A percentile compares a stretch with the other conserved stretches of the same genome.
phyloP scores from a whole-genome alignment of 805 yeast species.

The Sugiyamaella lignohabitans region DNA sequence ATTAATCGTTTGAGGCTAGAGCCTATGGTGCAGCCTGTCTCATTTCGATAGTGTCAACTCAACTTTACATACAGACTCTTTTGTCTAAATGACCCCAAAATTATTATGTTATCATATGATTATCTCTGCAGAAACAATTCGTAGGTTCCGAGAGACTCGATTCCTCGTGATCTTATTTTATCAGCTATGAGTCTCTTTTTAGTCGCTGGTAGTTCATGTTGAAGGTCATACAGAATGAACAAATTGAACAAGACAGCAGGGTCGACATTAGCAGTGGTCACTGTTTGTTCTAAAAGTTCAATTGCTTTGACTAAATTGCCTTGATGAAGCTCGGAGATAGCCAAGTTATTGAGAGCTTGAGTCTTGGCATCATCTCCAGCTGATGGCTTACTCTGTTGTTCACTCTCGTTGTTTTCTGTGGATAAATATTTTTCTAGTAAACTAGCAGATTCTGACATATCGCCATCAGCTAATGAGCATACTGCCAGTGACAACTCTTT shows the following conservation, averaged over 20 bases:
- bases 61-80: too few species aligned
- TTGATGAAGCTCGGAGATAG: conserved; percentile 21
- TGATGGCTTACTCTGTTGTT: background rate
- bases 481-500: conserved; percentile 11
- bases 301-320: conserved; percentile 25
- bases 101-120: too few species aligned
- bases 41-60: too few species aligned
- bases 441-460: conserved; percentile 19
- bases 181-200: conserved; percentile 6
- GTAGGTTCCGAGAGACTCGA: conserved; percentile 17
- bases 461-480: conserved; percentile 25
- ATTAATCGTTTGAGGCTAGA: too few species aligned
- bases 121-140: conserved; percentile 7
- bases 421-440: conserved; percentile 2
- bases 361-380: background rate
- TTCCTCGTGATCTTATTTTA: conserved; percentile 6
- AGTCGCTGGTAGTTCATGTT: conserved; percentile 8
- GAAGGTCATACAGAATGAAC: conserved; percentile 26
- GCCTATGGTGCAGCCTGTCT: too few species aligned
- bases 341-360: conserved; percentile 13
- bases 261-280: conserved; percentile 7
- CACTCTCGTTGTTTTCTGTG: background rate
- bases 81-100: too few species aligned
- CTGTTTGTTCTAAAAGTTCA: conserved; percentile 16
- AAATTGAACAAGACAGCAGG: conserved; percentile 21